phyloP scores from a whole-genome alignment of 2,329 filamentous ascomycete genomes.

The Ophiostoma perfectum region DNA sequence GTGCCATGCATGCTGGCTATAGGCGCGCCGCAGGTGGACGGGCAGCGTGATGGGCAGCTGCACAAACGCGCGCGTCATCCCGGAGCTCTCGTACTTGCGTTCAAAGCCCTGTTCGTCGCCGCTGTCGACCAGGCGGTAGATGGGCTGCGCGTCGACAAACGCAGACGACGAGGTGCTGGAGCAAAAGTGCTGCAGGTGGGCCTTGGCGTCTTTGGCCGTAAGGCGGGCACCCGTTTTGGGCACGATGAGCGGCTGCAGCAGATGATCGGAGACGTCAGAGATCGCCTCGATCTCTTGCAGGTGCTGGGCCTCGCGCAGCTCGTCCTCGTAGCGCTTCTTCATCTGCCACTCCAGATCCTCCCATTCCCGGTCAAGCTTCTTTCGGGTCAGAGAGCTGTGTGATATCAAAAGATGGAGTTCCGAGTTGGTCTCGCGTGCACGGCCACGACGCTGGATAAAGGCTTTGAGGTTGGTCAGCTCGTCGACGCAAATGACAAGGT shows the following conservation, averaged over 20 bases:
- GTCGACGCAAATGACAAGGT: constrained; percentile 56
- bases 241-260: constrained; percentile 24
- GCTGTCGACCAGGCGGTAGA: constrained; percentile 43
- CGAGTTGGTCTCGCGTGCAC: constrained; percentile 48
- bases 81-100: constrained; percentile 27
- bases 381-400: neutral
- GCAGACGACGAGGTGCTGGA: constrained; percentile 50
- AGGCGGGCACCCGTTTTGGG: constrained; percentile 55
- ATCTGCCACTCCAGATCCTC: constrained; percentile 64
- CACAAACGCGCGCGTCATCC: constrained; percentile 53
- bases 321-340: constrained; percentile 62
- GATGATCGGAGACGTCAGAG: constrained; percentile 36
- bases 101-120: neutral
- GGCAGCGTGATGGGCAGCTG: constrained; percentile 66
- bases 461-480: constrained; percentile 49
- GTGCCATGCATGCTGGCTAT: constrained; percentile 54
- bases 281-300: constrained; percentile 45
- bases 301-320: constrained; percentile 47
- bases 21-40: constrained; percentile 50
- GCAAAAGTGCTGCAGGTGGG: constrained; percentile 82
- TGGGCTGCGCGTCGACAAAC: constrained; percentile 61
- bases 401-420: constrained; percentile 44
- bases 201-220: constrained; percentile 65
- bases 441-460: constrained; percentile 53
- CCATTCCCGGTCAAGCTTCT: constrained; percentile 47